Base-by-base conservation (phyloP, 1,284 basidiomycete species). In the Cutaneotrichosporon arboriforme region DNA sequence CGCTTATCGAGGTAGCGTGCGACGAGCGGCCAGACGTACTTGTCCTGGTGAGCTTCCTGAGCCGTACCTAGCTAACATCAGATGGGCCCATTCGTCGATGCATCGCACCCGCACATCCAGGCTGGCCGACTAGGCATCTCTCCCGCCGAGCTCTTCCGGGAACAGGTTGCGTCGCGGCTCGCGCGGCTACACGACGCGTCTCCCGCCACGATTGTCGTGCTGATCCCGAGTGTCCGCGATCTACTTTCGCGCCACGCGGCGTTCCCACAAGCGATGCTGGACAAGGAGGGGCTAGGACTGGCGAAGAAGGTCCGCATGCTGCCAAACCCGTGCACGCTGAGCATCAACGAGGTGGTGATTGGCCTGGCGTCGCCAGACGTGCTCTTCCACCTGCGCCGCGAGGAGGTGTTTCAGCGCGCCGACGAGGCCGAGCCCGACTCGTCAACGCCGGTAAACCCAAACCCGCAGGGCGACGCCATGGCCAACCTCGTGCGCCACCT, bases 71-170 rank as follows among this genome's bases (percentile, higher is more conserved):
- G 23, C 54, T 64, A 31, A 51, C 49, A 18, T 0, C 65, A 93
- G 91, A 75, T 89, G 13, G 94, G 94, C 0, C 94, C 94, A 1
- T 97, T 97, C 67, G 74, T 97, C 35, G 89, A 94, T 60, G 73
- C 81, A 0, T 69, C 79, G 13, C 91, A 97, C 72, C 81, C 87
- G 0, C 76, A 79, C 39, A 81, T 97, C 55, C 83, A 82, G 66
- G 70, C 77, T 2, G 90, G 91, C 2, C 84, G 88, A 40, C 70
- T 85, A 22, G 83, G 85, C 51, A 74, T 80, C 47, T 76, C 83
- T 4, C 88, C 90, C 0, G 62, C 73, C 0, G 81, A 84, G 13
- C 76, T 96, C 33, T 97, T 97, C 76, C 75, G 80, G 20, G 73
- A 78, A 2, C 79, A 84, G 51, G 84, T 98, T 61, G 70, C 82